Percentiles rank a stretch among this genome's conserved stretches.
Conservation (phyloP, 2,329 filamentous ascomycete genomes). For the Diplodia corticola region DNA sequence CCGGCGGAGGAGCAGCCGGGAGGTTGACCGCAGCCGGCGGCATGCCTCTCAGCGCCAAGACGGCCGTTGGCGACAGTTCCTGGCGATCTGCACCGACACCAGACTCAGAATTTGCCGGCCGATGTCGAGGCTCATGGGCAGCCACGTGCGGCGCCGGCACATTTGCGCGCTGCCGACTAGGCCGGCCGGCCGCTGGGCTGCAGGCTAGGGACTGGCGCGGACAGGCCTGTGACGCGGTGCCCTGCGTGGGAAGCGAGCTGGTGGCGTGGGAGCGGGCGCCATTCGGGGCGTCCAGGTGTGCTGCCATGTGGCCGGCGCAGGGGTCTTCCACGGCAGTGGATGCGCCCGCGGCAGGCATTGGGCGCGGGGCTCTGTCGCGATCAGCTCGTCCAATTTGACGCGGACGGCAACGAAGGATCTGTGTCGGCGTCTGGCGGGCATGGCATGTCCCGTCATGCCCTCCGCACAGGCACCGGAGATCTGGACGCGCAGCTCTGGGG, state of each 20-base stretch:
- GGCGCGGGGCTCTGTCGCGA: constrained; percentile 9
- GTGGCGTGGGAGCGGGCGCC: constrained; percentile 11
- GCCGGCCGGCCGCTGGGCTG: constrained; percentile 12
- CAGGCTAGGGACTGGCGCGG: background rate
- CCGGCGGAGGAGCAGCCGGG: background rate
- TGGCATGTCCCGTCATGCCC: constrained; percentile 13
- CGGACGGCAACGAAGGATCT: constrained; percentile 17
- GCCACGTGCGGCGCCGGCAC: constrained; percentile 18
- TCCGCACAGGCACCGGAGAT: constrained; percentile 16
- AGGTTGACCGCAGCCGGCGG: background rate
- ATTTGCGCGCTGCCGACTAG: background rate
- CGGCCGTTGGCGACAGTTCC: constrained; percentile 14
- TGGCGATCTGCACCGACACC: constrained; percentile 20
- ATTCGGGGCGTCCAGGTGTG: constrained; percentile 8
- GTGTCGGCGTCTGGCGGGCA: constrained; percentile 7
- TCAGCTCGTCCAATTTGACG: constrained; percentile 14
- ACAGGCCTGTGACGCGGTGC: constrained; percentile 10
- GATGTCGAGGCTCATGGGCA: constrained; percentile 8
- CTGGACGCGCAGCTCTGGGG: constrained; percentile 14
- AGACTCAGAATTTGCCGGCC: constrained; percentile 7
- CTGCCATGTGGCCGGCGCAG: constrained; percentile 19
- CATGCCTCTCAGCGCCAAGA: constrained; percentile 1
- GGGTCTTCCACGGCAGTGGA: constrained; percentile 18
- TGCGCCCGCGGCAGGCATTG: constrained; percentile 15
- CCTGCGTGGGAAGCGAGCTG: constrained; percentile 12